A percentile compares a stretch with the other conserved stretches of the same genome.
Conservation (phyloP, 768 basidiomycete genomes). For the Wakefieldia striispora region DNA sequence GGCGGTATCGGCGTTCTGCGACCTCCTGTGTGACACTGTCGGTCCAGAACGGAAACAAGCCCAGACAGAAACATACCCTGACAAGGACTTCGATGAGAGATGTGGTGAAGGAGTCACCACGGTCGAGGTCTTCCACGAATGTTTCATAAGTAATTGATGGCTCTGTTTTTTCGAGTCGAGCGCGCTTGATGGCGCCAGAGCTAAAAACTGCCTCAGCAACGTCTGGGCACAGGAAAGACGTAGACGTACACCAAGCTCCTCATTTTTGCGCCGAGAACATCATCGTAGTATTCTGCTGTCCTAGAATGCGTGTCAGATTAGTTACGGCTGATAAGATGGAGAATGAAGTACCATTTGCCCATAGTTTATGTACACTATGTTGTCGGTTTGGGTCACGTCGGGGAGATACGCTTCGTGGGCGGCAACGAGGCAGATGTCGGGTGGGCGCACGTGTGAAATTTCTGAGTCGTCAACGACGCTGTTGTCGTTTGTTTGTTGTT, state of each 20-base stretch:
- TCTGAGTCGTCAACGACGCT: conserved; percentile 16
- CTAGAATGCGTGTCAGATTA: conserved; percentile 34
- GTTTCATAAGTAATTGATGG: conserved; percentile 68
- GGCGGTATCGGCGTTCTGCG: conserved; percentile 65
- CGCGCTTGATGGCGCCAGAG: conserved; percentile 68
- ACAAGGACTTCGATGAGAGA: conserved; percentile 74
- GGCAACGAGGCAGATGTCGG: conserved; percentile 28
- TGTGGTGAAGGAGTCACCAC: conserved; percentile 78
- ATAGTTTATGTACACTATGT: conserved; percentile 36
- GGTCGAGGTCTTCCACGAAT: conserved; percentile 75
- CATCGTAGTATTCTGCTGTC: conserved; percentile 71
- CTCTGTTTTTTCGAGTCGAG: conserved; percentile 62
- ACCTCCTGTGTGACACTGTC: conserved; percentile 53
- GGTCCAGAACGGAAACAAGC: neutral
- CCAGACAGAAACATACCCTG: conserved; percentile 49
- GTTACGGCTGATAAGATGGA: neutral
- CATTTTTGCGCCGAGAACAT: conserved; percentile 71
- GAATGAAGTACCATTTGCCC: conserved; percentile 66
- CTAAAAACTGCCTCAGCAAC: conserved; percentile 34
- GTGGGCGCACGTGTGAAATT: conserved; percentile 20
- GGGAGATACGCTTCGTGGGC: conserved; percentile 1
- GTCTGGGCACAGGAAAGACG: neutral
- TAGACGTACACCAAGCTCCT: conserved; percentile 70
- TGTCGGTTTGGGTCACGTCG: conserved; percentile 7
- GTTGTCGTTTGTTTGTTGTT: conserved; percentile 18